These are phyloP conservation scores for Helianthus tuberosus DNA, from an alignment of 129 eudicot genomes.

Conservation along the genomic window DNA sequence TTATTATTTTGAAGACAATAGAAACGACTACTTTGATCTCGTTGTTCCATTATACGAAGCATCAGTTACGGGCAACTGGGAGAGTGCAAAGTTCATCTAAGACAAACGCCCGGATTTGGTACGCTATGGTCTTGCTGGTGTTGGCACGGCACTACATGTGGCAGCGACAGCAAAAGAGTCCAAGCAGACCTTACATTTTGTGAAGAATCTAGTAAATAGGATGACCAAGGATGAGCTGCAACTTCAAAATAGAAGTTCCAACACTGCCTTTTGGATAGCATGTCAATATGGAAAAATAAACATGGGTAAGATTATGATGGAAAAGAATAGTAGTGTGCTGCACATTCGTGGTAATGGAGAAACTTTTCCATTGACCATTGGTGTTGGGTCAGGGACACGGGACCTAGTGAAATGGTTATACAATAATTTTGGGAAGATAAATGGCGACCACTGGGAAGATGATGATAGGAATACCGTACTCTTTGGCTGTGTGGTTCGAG, in stretches of 20 bases:
- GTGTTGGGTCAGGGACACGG: constrained; percentile 27
- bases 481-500: constrained; percentile 18
- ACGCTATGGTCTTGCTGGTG: constrained; percentile 10
- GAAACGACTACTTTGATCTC: not conserved
- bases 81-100: not conserved
- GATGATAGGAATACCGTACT: constrained; percentile 23
- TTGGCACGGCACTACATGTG: constrained; percentile 49
- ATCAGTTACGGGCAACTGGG: constrained; percentile 15
- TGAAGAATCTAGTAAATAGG: constrained; percentile 24
- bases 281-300: constrained; percentile 30
- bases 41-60: constrained; percentile 19
- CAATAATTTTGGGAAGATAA: not conserved
- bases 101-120: constrained; percentile 2
- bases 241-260: constrained; percentile 9
- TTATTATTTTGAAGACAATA: not conserved
- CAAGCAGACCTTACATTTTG: constrained; percentile 15
- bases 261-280: constrained; percentile 47
- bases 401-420: constrained; percentile 30
- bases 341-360: constrained; percentile 17
- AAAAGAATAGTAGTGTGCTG: constrained; percentile 3
- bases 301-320: constrained; percentile 25
- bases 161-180: constrained; percentile 31
- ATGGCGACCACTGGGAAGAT: constrained; percentile 1
- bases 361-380: constrained; percentile 33
- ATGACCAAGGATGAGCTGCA: constrained; percentile 27